These are phyloP conservation scores for Neoarthrinium moseri DNA, from an alignment of 2,329 filamentous ascomycete species.

Conservation along the genomic window DNA sequence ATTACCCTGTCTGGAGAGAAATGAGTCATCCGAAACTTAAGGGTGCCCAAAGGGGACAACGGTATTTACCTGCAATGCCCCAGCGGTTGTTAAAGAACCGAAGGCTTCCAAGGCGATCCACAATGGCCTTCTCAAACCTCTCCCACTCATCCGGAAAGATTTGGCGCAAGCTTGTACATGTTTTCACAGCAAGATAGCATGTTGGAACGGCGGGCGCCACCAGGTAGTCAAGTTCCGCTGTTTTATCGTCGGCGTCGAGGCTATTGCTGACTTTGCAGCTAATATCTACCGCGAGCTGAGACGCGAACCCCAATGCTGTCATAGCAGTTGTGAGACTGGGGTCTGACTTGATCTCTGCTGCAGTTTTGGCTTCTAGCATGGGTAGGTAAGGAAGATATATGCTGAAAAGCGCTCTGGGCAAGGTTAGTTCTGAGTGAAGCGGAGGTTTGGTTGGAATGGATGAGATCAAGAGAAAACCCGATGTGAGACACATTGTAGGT, in stretches of 20 bases:
- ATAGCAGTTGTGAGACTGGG: constrained; percentile 23
- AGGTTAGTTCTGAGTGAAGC: not conserved
- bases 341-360: constrained; percentile 12
- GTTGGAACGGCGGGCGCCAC: constrained; percentile 27
- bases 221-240: constrained; percentile 17
- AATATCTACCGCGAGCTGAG: constrained; percentile 30
- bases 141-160: constrained; percentile 26
- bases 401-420: constrained; percentile 25
- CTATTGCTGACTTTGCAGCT: constrained; percentile 28
- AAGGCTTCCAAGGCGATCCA: constrained; percentile 31
- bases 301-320: constrained; percentile 28
- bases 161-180: constrained; percentile 21
- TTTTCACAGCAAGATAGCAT: constrained; percentile 27
- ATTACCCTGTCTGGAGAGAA: constrained; percentile 27
- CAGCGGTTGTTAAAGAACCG: constrained; percentile 28
- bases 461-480: not conserved
- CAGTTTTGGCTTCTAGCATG: constrained; percentile 20
- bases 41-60: too few species aligned
- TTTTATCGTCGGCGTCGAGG: constrained; percentile 11
- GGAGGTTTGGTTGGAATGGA: too few species aligned
- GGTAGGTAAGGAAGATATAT: constrained; percentile 29
- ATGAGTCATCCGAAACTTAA: too few species aligned
- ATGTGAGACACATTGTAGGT: too few species aligned
- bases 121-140: constrained; percentile 24
- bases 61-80: constrained; percentile 28